Evolutionary conservation across 202 grass and related monocot species (phyloP).

Genomic region (Carex sylvatica): DNA sequence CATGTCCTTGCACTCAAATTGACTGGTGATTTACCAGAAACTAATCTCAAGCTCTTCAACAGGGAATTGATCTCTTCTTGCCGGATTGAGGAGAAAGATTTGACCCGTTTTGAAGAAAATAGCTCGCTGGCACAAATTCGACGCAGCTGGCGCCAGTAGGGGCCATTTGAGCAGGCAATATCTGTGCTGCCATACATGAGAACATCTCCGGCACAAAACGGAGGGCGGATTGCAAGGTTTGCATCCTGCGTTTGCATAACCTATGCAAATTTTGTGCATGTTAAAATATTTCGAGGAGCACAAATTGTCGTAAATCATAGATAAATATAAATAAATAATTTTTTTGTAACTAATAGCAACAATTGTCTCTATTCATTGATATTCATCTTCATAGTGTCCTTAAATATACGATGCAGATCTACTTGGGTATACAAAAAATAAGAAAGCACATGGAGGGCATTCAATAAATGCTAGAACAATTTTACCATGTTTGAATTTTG

Average conservation of each 20-base stretch:
- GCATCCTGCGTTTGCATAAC: constrained; percentile 25
- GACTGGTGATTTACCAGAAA: background rate
- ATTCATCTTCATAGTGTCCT: no score
- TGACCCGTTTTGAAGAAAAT: background rate
- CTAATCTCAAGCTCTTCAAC: background rate
- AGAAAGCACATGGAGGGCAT: no score
- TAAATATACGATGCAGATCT: no score
- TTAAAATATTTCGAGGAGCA: background rate
- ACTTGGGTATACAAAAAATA: no score
- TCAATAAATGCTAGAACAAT: no score
- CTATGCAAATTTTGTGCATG: background rate
- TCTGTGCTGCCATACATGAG: background rate
- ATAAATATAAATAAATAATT: no score
- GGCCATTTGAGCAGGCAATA: constrained; percentile 1
- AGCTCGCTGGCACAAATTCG: background rate
- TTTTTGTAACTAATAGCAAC: no score
- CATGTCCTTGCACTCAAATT: constrained; percentile 18
- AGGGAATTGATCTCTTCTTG: constrained; percentile 12
- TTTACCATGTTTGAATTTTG: no score
- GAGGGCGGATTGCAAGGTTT: background rate
- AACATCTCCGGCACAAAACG: background rate
- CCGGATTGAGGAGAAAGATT: constrained; percentile 1
- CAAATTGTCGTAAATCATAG: no score
- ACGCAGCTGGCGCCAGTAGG: constrained; percentile 13
- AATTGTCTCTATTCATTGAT: no score